These are phyloP conservation scores for Nakazawaea ishiwadae DNA, from an alignment of 805 yeast genomes.

Conservation along the genomic window DNA sequence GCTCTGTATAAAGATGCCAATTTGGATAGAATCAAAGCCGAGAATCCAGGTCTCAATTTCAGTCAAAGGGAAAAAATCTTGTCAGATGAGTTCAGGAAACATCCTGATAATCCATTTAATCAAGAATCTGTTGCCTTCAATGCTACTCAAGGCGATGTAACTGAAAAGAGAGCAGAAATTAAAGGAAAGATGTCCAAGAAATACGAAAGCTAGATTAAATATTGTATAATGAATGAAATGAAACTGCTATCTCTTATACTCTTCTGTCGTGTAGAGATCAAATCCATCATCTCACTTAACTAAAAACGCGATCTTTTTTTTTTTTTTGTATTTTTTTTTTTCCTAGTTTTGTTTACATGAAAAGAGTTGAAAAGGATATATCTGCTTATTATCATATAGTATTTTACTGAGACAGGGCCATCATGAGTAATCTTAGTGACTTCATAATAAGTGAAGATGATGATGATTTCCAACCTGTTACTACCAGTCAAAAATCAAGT, in stretches of 20 bases:
- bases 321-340: too few relatives aligned
- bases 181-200: slow-evolving; percentile 22
- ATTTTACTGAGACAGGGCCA: too few relatives aligned
- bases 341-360: slow-evolving; percentile 4
- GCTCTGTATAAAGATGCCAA: slow-evolving; percentile 68
- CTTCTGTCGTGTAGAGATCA: neutral
- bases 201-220: slow-evolving; percentile 6
- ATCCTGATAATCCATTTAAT: slow-evolving; percentile 81
- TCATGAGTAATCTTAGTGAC: too few relatives aligned
- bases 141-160: slow-evolving; percentile 51
- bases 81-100: slow-evolving; percentile 76
- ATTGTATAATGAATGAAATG: too few relatives aligned
- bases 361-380: too few relatives aligned
- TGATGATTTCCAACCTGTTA: slow-evolving; percentile 7
- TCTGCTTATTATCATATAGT: too few relatives aligned
- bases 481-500: neutral
- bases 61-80: slow-evolving; percentile 73
- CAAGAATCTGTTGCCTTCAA: slow-evolving; percentile 63
- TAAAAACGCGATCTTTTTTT: neutral
- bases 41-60: slow-evolving; percentile 73
- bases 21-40: slow-evolving; percentile 67
- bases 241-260: too few relatives aligned
- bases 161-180: slow-evolving; percentile 41
- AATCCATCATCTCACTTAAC: neutral
- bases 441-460: too few relatives aligned